Base-by-base conservation (phyloP, 2,329 filamentous ascomycete species). In the Colletotrichum theobromicola region DNA sequence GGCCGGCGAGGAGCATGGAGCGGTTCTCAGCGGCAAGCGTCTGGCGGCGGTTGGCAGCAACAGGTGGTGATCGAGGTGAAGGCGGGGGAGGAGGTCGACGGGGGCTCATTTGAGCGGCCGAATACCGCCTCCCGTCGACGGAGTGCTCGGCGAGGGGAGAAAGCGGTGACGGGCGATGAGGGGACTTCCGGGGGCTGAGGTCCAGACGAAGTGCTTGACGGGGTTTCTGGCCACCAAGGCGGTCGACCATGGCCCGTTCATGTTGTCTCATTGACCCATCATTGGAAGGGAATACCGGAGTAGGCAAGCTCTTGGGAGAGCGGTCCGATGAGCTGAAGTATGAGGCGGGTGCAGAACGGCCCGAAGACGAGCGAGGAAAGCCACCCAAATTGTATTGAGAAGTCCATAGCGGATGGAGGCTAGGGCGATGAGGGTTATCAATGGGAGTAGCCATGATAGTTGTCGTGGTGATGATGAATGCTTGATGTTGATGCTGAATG, bases 251-350 rank as follows among this genome's bases (percentile, higher is more conserved):
- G 7, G 81, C 80, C 53, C 81, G 80, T 70, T 85, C 83, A 62
- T 84, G 84, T 62, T 79, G 80, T 61, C 82, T 81, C 80, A 84
- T 83, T 9, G 78, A 74, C 3, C 77, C 78, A 76, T 85, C 84
- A 61, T 82, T 80, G 9, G 79, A 78, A 12, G 80, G 78, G 55
- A 85, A 80, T 18, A 85, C 76, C 5, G 83, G 82, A 50, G 81
- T 83, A 12, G 83, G 84, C 24, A 84, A 74, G 21, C 70, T 76
- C 62, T 77, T 81, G 24, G 83, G 80, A 24, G 83, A 82, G 53
- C 67, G 64, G 16, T 73, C 67, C 21, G 76, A 76, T 30, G 74
- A 53, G 81, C 81, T 34, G 80, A 77, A 57, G 82, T 82, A 64
- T 79, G 77, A 50, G 30, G 26, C 64, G n/a, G 50, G 67, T 4